These are phyloP conservation scores for Hydnomerulius pinastri DNA, from an alignment of 768 basidiomycete species.

Conservation along the genomic window DNA sequence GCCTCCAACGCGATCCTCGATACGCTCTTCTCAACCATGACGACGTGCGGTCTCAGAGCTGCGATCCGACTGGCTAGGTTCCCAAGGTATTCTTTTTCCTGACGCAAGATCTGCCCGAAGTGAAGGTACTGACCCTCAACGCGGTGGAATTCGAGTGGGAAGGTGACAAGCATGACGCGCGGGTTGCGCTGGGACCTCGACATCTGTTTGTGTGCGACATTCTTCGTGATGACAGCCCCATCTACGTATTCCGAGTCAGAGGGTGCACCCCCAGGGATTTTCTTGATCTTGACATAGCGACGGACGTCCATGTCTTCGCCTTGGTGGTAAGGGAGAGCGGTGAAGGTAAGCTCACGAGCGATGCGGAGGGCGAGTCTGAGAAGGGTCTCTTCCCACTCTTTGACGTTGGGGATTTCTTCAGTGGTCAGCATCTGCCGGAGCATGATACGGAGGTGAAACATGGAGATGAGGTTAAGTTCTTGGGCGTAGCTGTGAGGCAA, in stretches of 20 bases:
- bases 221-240: slow-evolving; percentile 97
- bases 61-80: slow-evolving; percentile 88
- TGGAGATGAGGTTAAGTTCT: slow-evolving; percentile 82
- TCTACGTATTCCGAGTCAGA: slow-evolving; percentile 95
- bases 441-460: slow-evolving; percentile 89
- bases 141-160: slow-evolving; percentile 91
- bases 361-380: slow-evolving; percentile 82
- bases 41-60: slow-evolving; percentile 88
- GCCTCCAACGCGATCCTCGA: slow-evolving; percentile 89
- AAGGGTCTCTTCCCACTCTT: slow-evolving; percentile 87
- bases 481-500: slow-evolving; percentile 63
- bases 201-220: slow-evolving; percentile 97
- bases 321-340: slow-evolving; percentile 65
- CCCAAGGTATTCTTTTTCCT: slow-evolving; percentile 90
- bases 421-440: slow-evolving; percentile 86
- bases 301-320: slow-evolving; percentile 95
- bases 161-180: slow-evolving; percentile 94
- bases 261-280: slow-evolving; percentile 92
- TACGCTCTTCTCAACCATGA: slow-evolving; percentile 89
- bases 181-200: slow-evolving; percentile 79
- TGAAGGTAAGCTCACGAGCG: slow-evolving; percentile 83
- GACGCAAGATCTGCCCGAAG: slow-evolving; percentile 86
- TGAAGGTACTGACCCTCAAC: slow-evolving; percentile 92
- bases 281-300: slow-evolving; percentile 97
- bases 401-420: slow-evolving; percentile 78